Evolutionary conservation across 2,329 filamentous ascomycete species (phyloP).

Genomic region (Cordyceps fumosorosea): DNA sequence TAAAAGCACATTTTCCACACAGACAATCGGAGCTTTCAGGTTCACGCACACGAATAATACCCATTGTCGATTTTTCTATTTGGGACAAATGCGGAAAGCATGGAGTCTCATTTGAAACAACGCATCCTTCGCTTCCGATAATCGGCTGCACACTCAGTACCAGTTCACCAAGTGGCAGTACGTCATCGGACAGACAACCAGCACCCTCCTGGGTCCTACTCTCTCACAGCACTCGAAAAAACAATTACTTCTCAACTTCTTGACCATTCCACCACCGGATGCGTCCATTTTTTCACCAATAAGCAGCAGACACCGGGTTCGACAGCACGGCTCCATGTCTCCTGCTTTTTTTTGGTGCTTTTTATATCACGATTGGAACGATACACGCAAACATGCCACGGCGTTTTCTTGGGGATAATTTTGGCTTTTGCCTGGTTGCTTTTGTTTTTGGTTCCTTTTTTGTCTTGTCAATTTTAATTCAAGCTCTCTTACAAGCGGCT

Average conservation of each 20-base stretch:
- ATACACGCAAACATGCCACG: conserved; percentile 7
- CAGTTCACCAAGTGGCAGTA: not conserved
- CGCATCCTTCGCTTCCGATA: not conserved
- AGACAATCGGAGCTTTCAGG: not conserved
- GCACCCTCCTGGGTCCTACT: not conserved
- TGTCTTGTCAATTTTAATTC: not conserved
- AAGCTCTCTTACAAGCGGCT: not conserved
- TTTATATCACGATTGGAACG: conserved; percentile 7
- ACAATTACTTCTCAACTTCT: not conserved
- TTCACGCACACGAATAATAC: not conserved
- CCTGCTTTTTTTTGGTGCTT: not conserved
- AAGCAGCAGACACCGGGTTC: not conserved
- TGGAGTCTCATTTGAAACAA: not conserved
- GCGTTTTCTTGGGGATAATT: not conserved
- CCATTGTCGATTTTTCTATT: not conserved
- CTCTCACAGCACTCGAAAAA: not conserved
- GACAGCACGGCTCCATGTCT: conserved; percentile 7
- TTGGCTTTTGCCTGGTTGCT: not conserved
- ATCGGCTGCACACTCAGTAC: not conserved
- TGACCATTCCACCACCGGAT: not conserved
- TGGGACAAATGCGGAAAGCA: not conserved
- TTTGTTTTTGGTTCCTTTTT: not conserved
- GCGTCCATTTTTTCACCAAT: not conserved
- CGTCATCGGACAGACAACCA: not conserved
- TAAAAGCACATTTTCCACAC: not conserved